A percentile compares a stretch with the other conserved stretches of the same genome.
Evolutionary conservation across 768 basidiomycete species (phyloP).

Genomic region (Sporobolomyces roseus): DNA sequence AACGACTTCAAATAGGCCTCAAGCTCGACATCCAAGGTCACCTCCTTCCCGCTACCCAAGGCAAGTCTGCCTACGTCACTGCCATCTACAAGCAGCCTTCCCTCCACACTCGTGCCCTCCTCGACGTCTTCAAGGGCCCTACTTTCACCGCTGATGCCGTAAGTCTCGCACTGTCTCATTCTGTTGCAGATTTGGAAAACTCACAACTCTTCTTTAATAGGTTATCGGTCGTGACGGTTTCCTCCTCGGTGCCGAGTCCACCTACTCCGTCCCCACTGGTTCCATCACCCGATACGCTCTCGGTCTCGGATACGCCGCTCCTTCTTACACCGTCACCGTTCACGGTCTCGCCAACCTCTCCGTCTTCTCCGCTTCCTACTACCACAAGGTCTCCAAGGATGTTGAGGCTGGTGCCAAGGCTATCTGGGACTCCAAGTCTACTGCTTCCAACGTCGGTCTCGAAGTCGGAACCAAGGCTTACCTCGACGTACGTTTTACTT

Average conservation of each 20-base stretch:
- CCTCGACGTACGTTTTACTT: slow-evolving; percentile 50
- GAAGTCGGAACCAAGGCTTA: slow-evolving; percentile 95
- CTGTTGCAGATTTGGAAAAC: not conserved
- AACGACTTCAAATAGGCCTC: slow-evolving; percentile 54
- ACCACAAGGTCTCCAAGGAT: slow-evolving; percentile 87
- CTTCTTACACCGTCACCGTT: slow-evolving; percentile 88
- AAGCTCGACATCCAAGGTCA: slow-evolving; percentile 85
- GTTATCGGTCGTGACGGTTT: slow-evolving; percentile 82
- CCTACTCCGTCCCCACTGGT: slow-evolving; percentile 94
- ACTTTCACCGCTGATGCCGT: slow-evolving; percentile 92
- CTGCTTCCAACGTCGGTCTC: slow-evolving; percentile 76
- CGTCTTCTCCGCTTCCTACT: slow-evolving; percentile 92
- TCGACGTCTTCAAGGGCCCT: slow-evolving; percentile 96
- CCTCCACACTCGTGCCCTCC: slow-evolving; percentile 79
- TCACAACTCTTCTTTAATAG: not conserved
- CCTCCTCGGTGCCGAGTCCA: slow-evolving; percentile 90
- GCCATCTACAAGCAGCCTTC: slow-evolving; percentile 93
- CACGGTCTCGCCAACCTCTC: slow-evolving; percentile 93
- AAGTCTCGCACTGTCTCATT: slow-evolving; percentile 47
- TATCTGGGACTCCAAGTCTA: slow-evolving; percentile 87
- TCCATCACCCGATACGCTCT: slow-evolving; percentile 85
- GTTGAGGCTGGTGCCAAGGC: slow-evolving; percentile 95
- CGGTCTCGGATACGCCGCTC: slow-evolving; percentile 90
- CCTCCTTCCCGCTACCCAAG: slow-evolving; percentile 78
- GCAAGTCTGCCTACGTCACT: slow-evolving; percentile 75